Percentiles rank a stretch among this genome's conserved stretches.
These are phyloP conservation scores for Agrostemma githago DNA, from an alignment of 148 eudicot species.

Conservation along the genomic window DNA sequence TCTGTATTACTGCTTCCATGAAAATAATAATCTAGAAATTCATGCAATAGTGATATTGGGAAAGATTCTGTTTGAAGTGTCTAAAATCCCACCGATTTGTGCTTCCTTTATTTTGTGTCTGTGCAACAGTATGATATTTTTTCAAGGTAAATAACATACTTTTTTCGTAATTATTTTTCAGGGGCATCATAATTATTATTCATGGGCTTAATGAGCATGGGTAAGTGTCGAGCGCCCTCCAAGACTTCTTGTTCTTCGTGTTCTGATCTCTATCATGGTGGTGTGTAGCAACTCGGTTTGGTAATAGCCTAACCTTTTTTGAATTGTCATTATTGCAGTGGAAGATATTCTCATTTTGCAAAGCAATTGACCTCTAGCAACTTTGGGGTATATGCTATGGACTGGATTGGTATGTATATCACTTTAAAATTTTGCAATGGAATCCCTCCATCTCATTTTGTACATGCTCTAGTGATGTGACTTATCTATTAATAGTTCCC, in stretches of 20 bases:
- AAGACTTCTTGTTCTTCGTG: not conserved
- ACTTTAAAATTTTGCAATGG: not conserved
- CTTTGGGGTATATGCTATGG: conserved; percentile 87
- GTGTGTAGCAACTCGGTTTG: not conserved
- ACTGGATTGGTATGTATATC: conserved; percentile 71
- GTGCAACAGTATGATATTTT: not conserved
- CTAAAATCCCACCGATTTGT: not conserved
- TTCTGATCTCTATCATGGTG: not conserved
- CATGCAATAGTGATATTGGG: not conserved
- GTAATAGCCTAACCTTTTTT: conserved; percentile 8
- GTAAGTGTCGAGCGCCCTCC: conserved; percentile 29
- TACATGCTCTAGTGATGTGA: conserved; percentile 1
- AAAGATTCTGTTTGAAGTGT: not conserved
- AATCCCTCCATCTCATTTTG: not conserved
- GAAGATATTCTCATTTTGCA: conserved; percentile 77
- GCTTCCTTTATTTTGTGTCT: not conserved
- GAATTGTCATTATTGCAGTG: conserved; percentile 44
- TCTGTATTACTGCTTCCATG: not conserved
- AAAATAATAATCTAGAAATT: not conserved
- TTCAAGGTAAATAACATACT: not conserved
- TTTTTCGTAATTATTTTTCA: conserved; percentile 33
- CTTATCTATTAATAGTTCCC: not conserved
- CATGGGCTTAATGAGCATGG: conserved; percentile 98
- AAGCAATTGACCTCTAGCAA: conserved; percentile 58
- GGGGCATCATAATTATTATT: conserved; percentile 82